Conservation (phyloP, 805 yeast genomes). For the Kazachstania psychrophila region DNA sequence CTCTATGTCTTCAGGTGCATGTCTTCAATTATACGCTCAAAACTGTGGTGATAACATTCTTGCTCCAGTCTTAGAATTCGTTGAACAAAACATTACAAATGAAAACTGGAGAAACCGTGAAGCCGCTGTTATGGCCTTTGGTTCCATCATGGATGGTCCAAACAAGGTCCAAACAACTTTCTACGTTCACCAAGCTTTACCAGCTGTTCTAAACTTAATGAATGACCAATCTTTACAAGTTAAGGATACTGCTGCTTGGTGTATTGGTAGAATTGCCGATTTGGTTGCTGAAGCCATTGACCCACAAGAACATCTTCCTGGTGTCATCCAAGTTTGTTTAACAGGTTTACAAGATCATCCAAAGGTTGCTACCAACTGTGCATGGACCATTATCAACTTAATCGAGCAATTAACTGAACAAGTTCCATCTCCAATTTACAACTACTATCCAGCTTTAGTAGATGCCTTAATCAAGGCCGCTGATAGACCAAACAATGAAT, state of each 20-base stretch:
- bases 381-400: slow-evolving; percentile 93
- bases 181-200: slow-evolving; percentile 73
- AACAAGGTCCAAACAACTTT: slow-evolving; percentile 57
- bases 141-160: slow-evolving; percentile 93
- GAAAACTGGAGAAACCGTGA: slow-evolving; percentile 79
- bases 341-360: slow-evolving; percentile 86
- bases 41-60: slow-evolving; percentile 80
- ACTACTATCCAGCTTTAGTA: slow-evolving; percentile 58
- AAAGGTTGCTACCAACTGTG: slow-evolving; percentile 89
- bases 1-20: slow-evolving; percentile 98
- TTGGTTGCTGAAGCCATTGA: slow-evolving; percentile 70
- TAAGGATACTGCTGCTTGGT: slow-evolving; percentile 97
- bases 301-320: slow-evolving; percentile 53
- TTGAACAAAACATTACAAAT: slow-evolving; percentile 57
- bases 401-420: slow-evolving; percentile 61
- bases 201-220: slow-evolving; percentile 67
- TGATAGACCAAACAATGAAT: slow-evolving; percentile 70
- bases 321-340: slow-evolving; percentile 61
- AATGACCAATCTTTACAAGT: slow-evolving; percentile 73
- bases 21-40: slow-evolving; percentile 88
- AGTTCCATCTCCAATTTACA: slow-evolving; percentile 58
- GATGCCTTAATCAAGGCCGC: slow-evolving; percentile 65
- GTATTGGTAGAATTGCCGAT: slow-evolving; percentile 93
- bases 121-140: slow-evolving; percentile 99
- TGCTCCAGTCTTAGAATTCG: slow-evolving; percentile 76